Conservation (phyloP, 495 filamentous ascomycete species). For the Articulospora tetracladia region DNA sequence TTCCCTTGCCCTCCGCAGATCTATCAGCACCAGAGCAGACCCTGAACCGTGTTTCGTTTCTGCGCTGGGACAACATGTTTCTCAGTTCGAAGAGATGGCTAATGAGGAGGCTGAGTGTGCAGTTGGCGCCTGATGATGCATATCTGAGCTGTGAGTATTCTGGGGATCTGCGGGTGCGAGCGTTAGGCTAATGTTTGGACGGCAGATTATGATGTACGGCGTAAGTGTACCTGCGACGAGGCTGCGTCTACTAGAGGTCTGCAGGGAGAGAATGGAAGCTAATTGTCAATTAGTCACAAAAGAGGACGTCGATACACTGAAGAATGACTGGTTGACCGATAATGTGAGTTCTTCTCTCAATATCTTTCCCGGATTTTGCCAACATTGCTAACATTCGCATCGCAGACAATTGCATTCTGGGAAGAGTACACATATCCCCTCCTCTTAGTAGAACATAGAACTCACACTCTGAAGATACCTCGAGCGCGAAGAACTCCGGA, state of each 20-base stretch:
- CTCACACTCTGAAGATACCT: constrained; percentile 58
- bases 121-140: constrained; percentile 30
- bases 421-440: constrained; percentile 65
- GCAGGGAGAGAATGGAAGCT: neutral
- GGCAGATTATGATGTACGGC: constrained; percentile 28
- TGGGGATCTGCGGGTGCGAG: neutral
- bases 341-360: constrained; percentile 58
- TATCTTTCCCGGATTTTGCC: neutral
- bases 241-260: neutral
- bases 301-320: constrained; percentile 83
- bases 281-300: constrained; percentile 54
- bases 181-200: constrained; percentile 1
- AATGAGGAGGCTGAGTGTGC: constrained; percentile 5
- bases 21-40: neutral
- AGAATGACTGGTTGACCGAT: constrained; percentile 96
- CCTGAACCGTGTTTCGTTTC: neutral
- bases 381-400: no score
- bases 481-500: constrained; percentile 77
- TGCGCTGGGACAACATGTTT: neutral
- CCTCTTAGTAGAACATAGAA: neutral
- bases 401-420: constrained; percentile 94
- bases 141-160: constrained; percentile 28
- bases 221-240: constrained; percentile 16
- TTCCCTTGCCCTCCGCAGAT: neutral
- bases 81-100: constrained; percentile 7